Evolutionary conservation across 73 alveolate genomes (phyloP), one percentile per base, ranked within the genome.

Genomic region (Paramecium primaurelia): DNA sequence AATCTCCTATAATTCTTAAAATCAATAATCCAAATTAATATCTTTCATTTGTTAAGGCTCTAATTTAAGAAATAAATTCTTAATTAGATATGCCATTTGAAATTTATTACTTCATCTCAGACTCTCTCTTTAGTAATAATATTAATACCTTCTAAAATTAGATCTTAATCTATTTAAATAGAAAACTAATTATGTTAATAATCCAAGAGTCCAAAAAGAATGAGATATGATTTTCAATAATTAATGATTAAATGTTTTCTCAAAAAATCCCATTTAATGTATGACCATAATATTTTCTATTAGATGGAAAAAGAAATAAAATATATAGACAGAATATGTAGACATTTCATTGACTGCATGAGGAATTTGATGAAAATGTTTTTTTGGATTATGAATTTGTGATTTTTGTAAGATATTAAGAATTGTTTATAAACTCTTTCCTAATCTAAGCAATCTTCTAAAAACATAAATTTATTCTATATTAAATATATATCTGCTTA

Each of bases 121-220:
- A 30, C 60, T 75, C 88, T 75, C 88, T 75, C 49, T 37, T 16
- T 75, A 34, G 51, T 32, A 25, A 26, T 59, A 75, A 75, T 75
- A 37, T 4, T 16, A 11, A 34, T n/a, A 34, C 60, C 88, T 36
- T 37, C 68, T 37, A 20, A 75, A 75, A 75, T 75, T 75, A 1
- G 68, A 12, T 34, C 88, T 75, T 37, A 75, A 75, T 75, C 64
- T 75, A 37, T 75, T 75, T 34, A 75, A 40, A 36, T 36, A 75
- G n/a, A 32, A 75, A 37, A 40, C 42, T n/a, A 75, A 16, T 40
- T 75, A 34, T 34, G 88, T 37, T 16, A 75, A 10, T 18, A 75
- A 75, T 0, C 88, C 88, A 4, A 75, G n/a, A 38, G 88, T 22
- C 88, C 88, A 75, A 75, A 75, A 75, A 22, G 88, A 30, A 75